These are phyloP conservation scores for Blastocystis sp. DNA, from an alignment of 352 stramenopile species.

Conservation along the genomic window DNA sequence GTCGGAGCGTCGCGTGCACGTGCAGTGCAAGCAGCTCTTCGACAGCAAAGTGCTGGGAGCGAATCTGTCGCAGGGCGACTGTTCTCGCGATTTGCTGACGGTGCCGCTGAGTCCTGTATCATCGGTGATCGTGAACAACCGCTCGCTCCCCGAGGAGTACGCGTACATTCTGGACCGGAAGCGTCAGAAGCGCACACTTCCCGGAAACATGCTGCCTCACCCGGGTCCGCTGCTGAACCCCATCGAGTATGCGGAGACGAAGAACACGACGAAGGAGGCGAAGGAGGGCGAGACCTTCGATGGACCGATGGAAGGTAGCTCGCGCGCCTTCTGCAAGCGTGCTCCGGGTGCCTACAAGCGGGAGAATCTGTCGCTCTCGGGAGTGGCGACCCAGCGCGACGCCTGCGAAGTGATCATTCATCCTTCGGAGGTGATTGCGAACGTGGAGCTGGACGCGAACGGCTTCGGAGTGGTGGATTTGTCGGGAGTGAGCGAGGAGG, in stretches of 20 bases:
- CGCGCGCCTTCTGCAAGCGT: no score
- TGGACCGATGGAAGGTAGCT: neutral
- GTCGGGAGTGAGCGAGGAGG: neutral
- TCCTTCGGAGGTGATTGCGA: neutral
- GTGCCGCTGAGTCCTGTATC: neutral
- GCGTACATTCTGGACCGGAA: conserved; percentile 67
- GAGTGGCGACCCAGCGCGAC: neutral
- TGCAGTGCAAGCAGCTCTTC: neutral
- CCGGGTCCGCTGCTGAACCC: conserved; percentile 66
- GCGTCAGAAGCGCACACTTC: conserved; percentile 53
- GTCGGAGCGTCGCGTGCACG: neutral
- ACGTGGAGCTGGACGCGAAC: neutral
- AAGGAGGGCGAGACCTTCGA: conserved; percentile 55
- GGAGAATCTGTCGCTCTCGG: neutral
- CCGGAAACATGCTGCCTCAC: conserved; percentile 61
- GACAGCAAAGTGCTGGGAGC: neutral
- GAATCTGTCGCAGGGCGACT: neutral
- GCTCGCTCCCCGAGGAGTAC: conserved; percentile 66
- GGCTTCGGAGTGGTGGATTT: neutral
- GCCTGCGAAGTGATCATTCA: neutral
- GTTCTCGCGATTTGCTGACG: neutral
- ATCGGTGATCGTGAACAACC: conserved; percentile 2
- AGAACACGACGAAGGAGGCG: conserved; percentile 61
- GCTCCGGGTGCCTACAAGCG: no score
- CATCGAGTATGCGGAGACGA: conserved; percentile 61